These are phyloP conservation scores for Ustilago loliicola DNA, from an alignment of 1,284 basidiomycete genomes.

Conservation along the genomic window DNA sequence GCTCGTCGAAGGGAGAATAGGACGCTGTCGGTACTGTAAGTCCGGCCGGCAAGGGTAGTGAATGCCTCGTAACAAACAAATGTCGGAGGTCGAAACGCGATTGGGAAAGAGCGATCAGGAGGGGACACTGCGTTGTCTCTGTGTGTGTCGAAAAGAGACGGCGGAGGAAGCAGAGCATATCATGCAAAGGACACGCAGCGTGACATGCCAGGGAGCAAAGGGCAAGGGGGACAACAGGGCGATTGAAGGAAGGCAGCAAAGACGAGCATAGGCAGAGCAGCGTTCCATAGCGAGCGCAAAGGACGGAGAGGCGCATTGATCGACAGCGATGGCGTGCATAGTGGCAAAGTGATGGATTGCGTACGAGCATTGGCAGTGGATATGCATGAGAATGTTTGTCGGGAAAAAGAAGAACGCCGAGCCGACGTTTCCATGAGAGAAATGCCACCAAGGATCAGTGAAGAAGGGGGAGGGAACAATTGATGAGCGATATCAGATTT, in stretches of 20 bases:
- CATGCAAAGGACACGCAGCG: slow-evolving; percentile 4
- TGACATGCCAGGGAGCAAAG: neutral
- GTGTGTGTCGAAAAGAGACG: neutral
- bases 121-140: slow-evolving; percentile 13
- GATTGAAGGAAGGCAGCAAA: neutral
- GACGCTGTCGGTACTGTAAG: neutral
- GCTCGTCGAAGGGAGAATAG: slow-evolving; percentile 21
- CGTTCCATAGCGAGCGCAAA: slow-evolving; percentile 24
- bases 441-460: neutral
- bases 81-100: slow-evolving; percentile 14
- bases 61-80: slow-evolving; percentile 45
- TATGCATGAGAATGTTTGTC: slow-evolving; percentile 40
- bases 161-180: slow-evolving; percentile 1
- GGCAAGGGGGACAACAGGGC: neutral
- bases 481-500: slow-evolving; percentile 40
- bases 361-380: slow-evolving; percentile 16
- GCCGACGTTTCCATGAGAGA: slow-evolving; percentile 15
- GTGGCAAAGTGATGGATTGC: slow-evolving; percentile 17
- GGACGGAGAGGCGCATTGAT: slow-evolving; percentile 22
- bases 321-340: slow-evolving; percentile 36
- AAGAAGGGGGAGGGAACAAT: slow-evolving; percentile 10
- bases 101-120: slow-evolving; percentile 8
- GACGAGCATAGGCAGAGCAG: slow-evolving; percentile 6
- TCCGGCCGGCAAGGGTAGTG: neutral
- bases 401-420: slow-evolving; percentile 15